phyloP scores from a whole-genome alignment of 163 green algal species.

The Coccomyxa subellipsoidea region DNA sequence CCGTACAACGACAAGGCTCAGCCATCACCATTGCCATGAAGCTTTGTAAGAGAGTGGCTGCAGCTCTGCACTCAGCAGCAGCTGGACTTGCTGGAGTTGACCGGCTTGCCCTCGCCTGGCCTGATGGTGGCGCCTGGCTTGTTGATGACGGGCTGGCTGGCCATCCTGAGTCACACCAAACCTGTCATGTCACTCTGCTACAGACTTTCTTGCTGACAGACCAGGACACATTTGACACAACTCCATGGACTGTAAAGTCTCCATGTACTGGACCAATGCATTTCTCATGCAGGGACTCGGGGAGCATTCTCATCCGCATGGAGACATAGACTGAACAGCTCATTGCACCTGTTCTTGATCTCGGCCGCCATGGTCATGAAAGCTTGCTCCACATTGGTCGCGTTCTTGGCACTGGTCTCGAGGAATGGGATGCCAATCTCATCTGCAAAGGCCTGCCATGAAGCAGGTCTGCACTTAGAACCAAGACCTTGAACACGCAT shows the following conservation, averaged over 20 bases:
- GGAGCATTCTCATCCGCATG: no score
- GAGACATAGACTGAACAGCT: no score
- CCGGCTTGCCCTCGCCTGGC: conserved; percentile 74
- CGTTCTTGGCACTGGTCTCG: conserved; percentile 97
- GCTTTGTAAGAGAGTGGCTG: background rate
- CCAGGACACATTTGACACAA: no score
- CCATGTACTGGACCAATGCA: no score
- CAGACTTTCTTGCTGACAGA: no score
- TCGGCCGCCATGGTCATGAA: conserved; percentile 99
- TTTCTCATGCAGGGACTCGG: no score
- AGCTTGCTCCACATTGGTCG: conserved; percentile 97
- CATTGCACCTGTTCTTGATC: conserved; percentile 94
- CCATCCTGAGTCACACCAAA: conserved; percentile 62
- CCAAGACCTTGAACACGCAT: background rate
- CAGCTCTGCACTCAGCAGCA: conserved; percentile 55
- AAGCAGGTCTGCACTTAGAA: background rate
- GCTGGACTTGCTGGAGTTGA: conserved; percentile 63
- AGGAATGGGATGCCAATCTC: conserved; percentile 99
- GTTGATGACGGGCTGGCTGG: conserved; percentile 67
- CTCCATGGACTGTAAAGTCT: no score
- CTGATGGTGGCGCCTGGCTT: conserved; percentile 70
- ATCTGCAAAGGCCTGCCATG: conserved; percentile 88
- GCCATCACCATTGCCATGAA: background rate
- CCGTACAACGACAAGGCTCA: no score
- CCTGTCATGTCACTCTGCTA: no score